These are phyloP conservation scores for Paraleonurus japonicus DNA, from an alignment of 257 asterid species.

Conservation along the genomic window DNA sequence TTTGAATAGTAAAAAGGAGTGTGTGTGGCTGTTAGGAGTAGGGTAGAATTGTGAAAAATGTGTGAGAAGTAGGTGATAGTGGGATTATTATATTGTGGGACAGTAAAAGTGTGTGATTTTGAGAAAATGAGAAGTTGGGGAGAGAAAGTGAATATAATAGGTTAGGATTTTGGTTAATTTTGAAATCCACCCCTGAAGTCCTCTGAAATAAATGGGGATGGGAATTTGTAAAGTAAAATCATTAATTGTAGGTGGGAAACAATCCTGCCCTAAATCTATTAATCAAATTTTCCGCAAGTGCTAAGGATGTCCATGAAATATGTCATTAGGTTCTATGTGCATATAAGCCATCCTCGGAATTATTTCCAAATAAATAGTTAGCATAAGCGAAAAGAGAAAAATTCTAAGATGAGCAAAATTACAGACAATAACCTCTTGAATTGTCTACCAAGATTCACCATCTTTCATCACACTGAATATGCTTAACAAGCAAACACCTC, in stretches of 20 bases:
- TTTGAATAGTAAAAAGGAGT: no score
- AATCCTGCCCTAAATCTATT: neutral
- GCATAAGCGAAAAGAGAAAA: neutral
- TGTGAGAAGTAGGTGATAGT: no score
- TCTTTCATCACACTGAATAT: neutral
- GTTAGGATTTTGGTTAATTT: neutral
- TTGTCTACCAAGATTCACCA: conserved; percentile 11
- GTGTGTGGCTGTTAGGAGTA: no score
- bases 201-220: neutral
- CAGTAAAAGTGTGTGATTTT: no score
- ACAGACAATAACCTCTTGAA: neutral
- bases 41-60: no score
- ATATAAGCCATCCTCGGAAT: conserved; percentile 9
- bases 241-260: neutral
- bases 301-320: neutral
- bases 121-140: neutral
- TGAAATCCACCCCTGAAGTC: neutral
- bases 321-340: neutral
- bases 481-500: neutral
- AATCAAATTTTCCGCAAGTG: neutral
- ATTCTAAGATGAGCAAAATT: neutral
- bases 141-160: neutral
- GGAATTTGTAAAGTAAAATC: neutral
- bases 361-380: neutral
- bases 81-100: no score